These are phyloP conservation scores for Trifolium repens DNA, from an alignment of 306 rosid species.

Conservation along the genomic window DNA sequence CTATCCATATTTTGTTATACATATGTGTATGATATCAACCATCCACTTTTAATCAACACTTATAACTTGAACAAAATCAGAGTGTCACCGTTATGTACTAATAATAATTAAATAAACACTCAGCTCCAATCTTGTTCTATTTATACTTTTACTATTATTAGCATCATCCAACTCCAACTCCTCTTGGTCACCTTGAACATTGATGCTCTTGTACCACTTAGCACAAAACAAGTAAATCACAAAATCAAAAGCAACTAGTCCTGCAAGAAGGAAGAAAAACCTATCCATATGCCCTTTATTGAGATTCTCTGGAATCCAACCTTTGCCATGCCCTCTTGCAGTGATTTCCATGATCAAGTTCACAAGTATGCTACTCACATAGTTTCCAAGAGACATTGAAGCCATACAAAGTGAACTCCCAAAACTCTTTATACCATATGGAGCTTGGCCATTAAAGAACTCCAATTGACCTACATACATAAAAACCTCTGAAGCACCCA, in stretches of 20 bases:
- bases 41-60: too few species aligned
- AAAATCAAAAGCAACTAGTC: slow-evolving; percentile 55
- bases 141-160: neutral
- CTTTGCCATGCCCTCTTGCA: slow-evolving; percentile 45
- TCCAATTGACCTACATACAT: slow-evolving; percentile 70
- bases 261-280: slow-evolving; percentile 64
- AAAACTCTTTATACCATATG: slow-evolving; percentile 67
- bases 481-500: slow-evolving; percentile 71
- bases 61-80: too few species aligned
- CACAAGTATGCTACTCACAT: slow-evolving; percentile 63
- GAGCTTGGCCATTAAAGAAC: slow-evolving; percentile 68
- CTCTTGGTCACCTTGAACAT: slow-evolving; percentile 37
- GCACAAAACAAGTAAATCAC: slow-evolving; percentile 58
- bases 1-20: too few species aligned
- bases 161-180: neutral
- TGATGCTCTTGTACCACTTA: slow-evolving; percentile 51
- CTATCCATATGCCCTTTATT: slow-evolving; percentile 67
- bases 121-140: neutral
- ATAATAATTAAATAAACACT: neutral
- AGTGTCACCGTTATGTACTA: too few species aligned
- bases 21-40: too few species aligned
- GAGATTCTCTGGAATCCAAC: slow-evolving; percentile 65
- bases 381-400: slow-evolving; percentile 70
- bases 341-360: slow-evolving; percentile 56
- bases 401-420: slow-evolving; percentile 80